Percentiles rank a stretch among this genome's conserved stretches.
Conservation (phyloP, 1,284 basidiomycete species). For the Stygiomarasmius scandens region DNA sequence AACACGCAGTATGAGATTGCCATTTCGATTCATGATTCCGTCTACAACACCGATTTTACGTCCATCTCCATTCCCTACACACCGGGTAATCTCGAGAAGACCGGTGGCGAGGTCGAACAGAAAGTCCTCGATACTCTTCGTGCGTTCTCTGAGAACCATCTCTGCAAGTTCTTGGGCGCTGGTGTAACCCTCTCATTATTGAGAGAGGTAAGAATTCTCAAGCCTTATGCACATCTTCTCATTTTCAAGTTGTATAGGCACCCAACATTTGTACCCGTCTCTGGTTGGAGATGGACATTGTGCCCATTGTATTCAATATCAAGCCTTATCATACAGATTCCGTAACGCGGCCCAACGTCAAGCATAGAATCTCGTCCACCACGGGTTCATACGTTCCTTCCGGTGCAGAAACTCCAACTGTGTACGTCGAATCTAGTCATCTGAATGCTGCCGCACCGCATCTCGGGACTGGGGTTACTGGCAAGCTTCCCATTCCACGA, state of each 20-base stretch:
- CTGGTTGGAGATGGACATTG: conserved; percentile 76
- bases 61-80: conserved; percentile 55
- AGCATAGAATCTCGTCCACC: conserved; percentile 76
- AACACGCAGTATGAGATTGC: conserved; percentile 67
- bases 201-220: conserved; percentile 36
- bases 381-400: conserved; percentile 75
- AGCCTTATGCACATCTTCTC: conserved; percentile 11
- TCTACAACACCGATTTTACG: conserved; percentile 77
- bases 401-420: conserved; percentile 71
- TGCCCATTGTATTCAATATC: conserved; percentile 83
- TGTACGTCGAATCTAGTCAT: conserved; percentile 46
- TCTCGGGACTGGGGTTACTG: conserved; percentile 50
- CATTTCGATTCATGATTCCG: conserved; percentile 77
- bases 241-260: conserved; percentile 39
- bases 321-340: conserved; percentile 80
- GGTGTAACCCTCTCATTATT: conserved; percentile 47
- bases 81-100: conserved; percentile 49
- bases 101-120: conserved; percentile 59
- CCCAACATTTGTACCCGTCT: conserved; percentile 79
- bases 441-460: conserved; percentile 35
- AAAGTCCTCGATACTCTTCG: conserved; percentile 63
- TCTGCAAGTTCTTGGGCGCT: conserved; percentile 80
- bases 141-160: conserved; percentile 71
- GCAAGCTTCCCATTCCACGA: conserved; percentile 69
- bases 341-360: conserved; percentile 70